Conservation (phyloP, 2,329 filamentous ascomycete genomes). For the Aspergillus ustus region DNA sequence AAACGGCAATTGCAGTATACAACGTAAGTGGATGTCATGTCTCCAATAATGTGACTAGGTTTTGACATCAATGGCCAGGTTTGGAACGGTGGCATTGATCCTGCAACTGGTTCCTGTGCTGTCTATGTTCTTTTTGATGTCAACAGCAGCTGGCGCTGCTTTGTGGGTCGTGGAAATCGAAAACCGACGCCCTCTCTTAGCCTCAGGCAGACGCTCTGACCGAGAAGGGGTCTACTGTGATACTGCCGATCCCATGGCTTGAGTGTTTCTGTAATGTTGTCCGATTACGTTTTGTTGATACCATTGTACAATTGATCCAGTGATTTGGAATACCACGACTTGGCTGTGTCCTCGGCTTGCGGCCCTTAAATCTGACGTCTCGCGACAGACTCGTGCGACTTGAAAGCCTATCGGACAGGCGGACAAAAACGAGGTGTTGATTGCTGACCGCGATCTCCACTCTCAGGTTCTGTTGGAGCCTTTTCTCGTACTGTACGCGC, state of each 20-base stretch:
- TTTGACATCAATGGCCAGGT: conserved; percentile 50
- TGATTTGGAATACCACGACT: conserved; percentile 3
- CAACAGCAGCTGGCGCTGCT: conserved; percentile 80
- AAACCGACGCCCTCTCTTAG: conserved; percentile 49
- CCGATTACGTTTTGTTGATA: conserved; percentile 5
- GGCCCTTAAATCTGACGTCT: not conserved
- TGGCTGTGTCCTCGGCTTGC: not conserved
- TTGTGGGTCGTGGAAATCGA: conserved; percentile 86
- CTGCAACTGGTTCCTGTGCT: conserved; percentile 86
- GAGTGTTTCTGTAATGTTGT: conserved; percentile 1
- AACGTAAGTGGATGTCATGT: conserved; percentile 58
- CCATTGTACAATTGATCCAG: conserved; percentile 6
- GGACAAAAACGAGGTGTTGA: not conserved
- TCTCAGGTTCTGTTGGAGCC: not conserved
- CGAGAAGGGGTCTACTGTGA: conserved; percentile 37
- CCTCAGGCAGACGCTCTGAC: conserved; percentile 25
- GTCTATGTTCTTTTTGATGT: conserved; percentile 93
- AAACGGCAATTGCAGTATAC: conserved; percentile 79
- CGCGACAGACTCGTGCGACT: not conserved
- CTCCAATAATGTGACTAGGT: not conserved
- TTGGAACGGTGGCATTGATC: conserved; percentile 81
- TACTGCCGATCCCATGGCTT: conserved; percentile 35
- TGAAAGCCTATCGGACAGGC: conserved; percentile 1
- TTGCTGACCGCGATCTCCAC: not conserved
- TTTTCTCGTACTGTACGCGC: not conserved